Evolutionary conservation across 345 rosid species (phyloP).

Genomic region (Citrus maxima): DNA sequence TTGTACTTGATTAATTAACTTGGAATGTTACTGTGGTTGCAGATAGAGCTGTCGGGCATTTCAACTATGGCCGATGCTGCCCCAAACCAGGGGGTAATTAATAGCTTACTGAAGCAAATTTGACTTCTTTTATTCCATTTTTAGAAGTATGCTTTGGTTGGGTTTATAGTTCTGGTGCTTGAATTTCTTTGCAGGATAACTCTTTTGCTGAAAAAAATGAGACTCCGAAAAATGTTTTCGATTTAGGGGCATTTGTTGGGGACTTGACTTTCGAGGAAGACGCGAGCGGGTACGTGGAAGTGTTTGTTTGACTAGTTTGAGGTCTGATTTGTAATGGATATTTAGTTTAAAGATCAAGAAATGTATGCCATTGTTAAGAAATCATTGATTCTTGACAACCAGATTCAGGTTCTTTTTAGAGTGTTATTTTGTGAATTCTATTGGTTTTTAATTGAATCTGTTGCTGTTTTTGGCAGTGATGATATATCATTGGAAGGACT

Average conservation of each 20-base stretch:
- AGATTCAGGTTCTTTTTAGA: not conserved
- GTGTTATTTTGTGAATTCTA: not conserved
- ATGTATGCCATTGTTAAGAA: not conserved
- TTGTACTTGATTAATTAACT: not conserved
- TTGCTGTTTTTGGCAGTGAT: slow-evolving; percentile 46
- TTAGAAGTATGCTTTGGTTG: not conserved
- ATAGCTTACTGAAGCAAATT: not conserved
- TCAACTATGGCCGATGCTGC: slow-evolving; percentile 8
- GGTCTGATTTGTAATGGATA: not conserved
- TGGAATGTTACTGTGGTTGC: not conserved
- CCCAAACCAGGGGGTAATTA: not conserved
- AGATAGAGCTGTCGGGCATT: not conserved
- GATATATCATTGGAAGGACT: slow-evolving; percentile 92
- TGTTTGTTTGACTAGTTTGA: not conserved
- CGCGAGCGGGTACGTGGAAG: slow-evolving; percentile 46
- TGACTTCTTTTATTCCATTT: not conserved
- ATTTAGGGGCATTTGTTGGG: slow-evolving; percentile 82
- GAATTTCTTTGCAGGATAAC: slow-evolving; percentile 18
- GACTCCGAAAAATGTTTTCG: slow-evolving; percentile 50
- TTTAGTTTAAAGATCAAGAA: not conserved
- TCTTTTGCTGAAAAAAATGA: slow-evolving; percentile 27
- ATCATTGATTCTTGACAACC: not conserved
- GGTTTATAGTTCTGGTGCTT: not conserved
- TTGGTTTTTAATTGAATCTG: not conserved
- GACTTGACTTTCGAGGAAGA: slow-evolving; percentile 85